These are phyloP conservation scores for Cryphonectria radicalis DNA, from an alignment of 2,329 filamentous ascomycete species.

Conservation along the genomic window DNA sequence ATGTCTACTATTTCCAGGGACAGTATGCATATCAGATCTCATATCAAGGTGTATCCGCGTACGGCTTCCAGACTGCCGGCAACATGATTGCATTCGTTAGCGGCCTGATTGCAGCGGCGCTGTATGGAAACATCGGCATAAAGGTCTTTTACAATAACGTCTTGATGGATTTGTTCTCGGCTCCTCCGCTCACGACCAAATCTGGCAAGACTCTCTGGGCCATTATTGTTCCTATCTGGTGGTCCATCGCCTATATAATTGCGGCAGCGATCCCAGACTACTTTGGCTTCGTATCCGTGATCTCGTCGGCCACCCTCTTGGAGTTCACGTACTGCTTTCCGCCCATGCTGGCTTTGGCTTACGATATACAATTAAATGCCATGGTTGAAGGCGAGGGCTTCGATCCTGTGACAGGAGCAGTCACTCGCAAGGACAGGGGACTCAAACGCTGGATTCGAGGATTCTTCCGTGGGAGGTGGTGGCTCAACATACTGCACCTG, in stretches of 20 bases:
- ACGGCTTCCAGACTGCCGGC: slow-evolving; percentile 46
- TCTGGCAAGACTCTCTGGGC: slow-evolving; percentile 55
- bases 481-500: slow-evolving; percentile 11
- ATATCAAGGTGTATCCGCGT: slow-evolving; percentile 31
- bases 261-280: slow-evolving; percentile 16
- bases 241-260: slow-evolving; percentile 16
- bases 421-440: slow-evolving; percentile 8
- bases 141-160: slow-evolving; percentile 57
- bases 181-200: slow-evolving; percentile 50
- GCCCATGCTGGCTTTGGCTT: slow-evolving; percentile 14
- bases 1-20: slow-evolving; percentile 18
- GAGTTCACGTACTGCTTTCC: slow-evolving; percentile 18
- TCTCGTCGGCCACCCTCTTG: slow-evolving; percentile 1
- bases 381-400: slow-evolving; percentile 7
- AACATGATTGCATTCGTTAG: slow-evolving; percentile 47
- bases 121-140: slow-evolving; percentile 57
- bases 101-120: slow-evolving; percentile 47
- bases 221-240: slow-evolving; percentile 47
- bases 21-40: slow-evolving; percentile 15
- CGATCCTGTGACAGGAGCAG: slow-evolving; percentile 4
- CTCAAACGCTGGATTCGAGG: slow-evolving; percentile 10
- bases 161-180: slow-evolving; percentile 50
- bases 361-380: slow-evolving; percentile 12
- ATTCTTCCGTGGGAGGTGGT: slow-evolving; percentile 8
- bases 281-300: slow-evolving; percentile 18